A percentile compares a stretch with the other conserved stretches of the same genome.
These are phyloP conservation scores for Heteromeles arbutifolia DNA, from an alignment of 306 rosid species.

Conservation along the genomic window DNA sequence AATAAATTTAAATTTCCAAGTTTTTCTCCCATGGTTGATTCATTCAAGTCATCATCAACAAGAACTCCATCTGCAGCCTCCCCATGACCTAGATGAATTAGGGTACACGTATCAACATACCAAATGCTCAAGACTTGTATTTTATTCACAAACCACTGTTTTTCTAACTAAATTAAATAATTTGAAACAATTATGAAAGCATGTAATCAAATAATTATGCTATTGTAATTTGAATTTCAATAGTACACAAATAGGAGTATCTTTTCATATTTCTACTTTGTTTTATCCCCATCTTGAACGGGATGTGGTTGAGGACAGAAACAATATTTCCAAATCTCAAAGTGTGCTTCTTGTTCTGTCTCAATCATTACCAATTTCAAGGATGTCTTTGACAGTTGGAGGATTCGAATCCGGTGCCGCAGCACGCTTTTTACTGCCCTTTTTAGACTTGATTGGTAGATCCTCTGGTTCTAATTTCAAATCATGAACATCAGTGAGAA, in stretches of 20 bases:
- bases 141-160: not conserved
- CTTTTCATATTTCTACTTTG: not conserved
- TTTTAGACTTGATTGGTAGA: not conserved
- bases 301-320: not conserved
- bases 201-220: not conserved
- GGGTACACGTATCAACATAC: not conserved
- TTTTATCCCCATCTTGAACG: not conserved
- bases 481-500: not conserved
- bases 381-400: not conserved
- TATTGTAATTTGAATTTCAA: not conserved
- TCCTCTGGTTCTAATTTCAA: not conserved
- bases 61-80: conserved; percentile 47
- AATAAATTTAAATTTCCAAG: conserved; percentile 52
- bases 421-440: not conserved
- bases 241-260: not conserved
- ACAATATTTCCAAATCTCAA: not conserved
- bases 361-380: conserved; percentile 19
- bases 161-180: not conserved
- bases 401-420: not conserved
- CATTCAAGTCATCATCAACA: conserved; percentile 42
- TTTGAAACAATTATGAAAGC: not conserved
- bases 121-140: not conserved
- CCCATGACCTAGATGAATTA: conserved; percentile 20
- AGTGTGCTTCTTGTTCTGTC: not conserved
- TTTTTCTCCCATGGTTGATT: conserved; percentile 83